A percentile compares a stretch with the other conserved stretches of the same genome.
phyloP scores from a whole-genome alignment of 441 rosid genomes.

The Bruguiera hainesii region DNA sequence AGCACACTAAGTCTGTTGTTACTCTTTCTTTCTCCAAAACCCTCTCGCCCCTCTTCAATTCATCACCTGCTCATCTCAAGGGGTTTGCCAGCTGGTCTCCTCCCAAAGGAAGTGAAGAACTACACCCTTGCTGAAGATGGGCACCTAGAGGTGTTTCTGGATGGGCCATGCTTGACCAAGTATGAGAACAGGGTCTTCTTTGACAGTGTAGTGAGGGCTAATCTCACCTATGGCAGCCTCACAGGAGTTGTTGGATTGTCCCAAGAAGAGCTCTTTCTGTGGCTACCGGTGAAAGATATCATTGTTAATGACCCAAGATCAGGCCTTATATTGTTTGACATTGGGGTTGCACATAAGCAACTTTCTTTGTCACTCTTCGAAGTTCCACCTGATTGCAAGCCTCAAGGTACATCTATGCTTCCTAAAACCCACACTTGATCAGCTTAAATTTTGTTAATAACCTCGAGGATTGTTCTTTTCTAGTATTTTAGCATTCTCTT shows the following conservation, averaged over 20 bases:
- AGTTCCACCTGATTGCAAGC: slow-evolving; percentile 72
- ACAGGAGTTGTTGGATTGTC: slow-evolving; percentile 63
- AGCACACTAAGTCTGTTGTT: slow-evolving; percentile 23
- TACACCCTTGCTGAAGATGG: slow-evolving; percentile 48
- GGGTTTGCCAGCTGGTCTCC: slow-evolving; percentile 79
- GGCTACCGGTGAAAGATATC: slow-evolving; percentile 83
- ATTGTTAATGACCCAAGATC: slow-evolving; percentile 68
- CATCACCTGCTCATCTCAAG: slow-evolving; percentile 62
- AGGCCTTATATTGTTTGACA: slow-evolving; percentile 77
- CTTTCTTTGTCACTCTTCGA: slow-evolving; percentile 81
- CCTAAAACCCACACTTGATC: not conserved
- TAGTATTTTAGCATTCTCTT: not conserved
- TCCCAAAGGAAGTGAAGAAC: slow-evolving; percentile 61
- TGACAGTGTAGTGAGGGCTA: slow-evolving; percentile 69
- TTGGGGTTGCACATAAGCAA: slow-evolving; percentile 77
- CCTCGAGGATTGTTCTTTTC: not conserved
- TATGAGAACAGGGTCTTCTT: slow-evolving; percentile 70
- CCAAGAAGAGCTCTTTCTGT: slow-evolving; percentile 81
- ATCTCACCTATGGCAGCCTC: slow-evolving; percentile 73
- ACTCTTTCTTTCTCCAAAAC: slow-evolving; percentile 10
- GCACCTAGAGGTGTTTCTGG: slow-evolving; percentile 55
- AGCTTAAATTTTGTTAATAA: not conserved
- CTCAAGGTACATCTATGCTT: slow-evolving; percentile 32
- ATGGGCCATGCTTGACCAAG: slow-evolving; percentile 68
- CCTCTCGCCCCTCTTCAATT: slow-evolving; percentile 31